Evolutionary conservation across 108 stramenopile genomes (phyloP).

Genomic region (Pseudonitzschia delicatissima): DNA sequence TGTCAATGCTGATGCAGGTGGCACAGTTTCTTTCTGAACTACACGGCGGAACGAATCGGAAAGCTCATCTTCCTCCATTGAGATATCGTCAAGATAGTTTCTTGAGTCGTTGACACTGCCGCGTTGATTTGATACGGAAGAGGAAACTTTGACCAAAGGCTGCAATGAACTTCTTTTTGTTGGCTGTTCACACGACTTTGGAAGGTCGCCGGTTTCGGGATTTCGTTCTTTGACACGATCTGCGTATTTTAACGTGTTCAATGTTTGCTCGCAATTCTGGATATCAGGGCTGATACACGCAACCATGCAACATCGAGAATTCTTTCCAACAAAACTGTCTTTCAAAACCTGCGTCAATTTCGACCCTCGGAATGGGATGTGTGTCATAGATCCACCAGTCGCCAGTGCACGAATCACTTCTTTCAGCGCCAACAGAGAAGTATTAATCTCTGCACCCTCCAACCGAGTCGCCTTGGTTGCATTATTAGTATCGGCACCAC

Average conservation of each 20-base stretch:
- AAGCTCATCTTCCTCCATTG: no score
- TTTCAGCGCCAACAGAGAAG: slow-evolving; percentile 95
- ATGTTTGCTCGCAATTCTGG: slow-evolving; percentile 92
- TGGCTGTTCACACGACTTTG: slow-evolving; percentile 27
- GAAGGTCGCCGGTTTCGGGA: slow-evolving; percentile 60
- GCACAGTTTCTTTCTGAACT: neutral
- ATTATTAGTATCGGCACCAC: slow-evolving; percentile 93
- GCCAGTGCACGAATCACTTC: slow-evolving; percentile 98
- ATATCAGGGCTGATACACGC: slow-evolving; percentile 94
- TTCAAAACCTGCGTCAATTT: slow-evolving; percentile 97
- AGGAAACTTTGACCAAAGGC: neutral
- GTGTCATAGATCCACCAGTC: slow-evolving; percentile 77
- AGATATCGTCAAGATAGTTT: neutral
- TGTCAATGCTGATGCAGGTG: neutral
- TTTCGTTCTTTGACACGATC: slow-evolving; percentile 94
- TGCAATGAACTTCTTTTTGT: slow-evolving; percentile 4
- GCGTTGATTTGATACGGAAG: neutral
- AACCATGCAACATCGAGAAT: slow-evolving; percentile 96
- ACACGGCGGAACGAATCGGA: neutral
- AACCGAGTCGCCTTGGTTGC: slow-evolving; percentile 90
- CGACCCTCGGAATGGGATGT: slow-evolving; percentile 97
- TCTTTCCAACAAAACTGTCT: slow-evolving; percentile 91
- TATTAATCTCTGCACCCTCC: slow-evolving; percentile 99
- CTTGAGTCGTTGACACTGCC: neutral
- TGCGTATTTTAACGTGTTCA: slow-evolving; percentile 98